Percentiles rank a stretch among this genome's conserved stretches.
These are phyloP conservation scores for Sugiyamaella floridensis DNA, from an alignment of 805 yeast genomes.

Conservation along the genomic window DNA sequence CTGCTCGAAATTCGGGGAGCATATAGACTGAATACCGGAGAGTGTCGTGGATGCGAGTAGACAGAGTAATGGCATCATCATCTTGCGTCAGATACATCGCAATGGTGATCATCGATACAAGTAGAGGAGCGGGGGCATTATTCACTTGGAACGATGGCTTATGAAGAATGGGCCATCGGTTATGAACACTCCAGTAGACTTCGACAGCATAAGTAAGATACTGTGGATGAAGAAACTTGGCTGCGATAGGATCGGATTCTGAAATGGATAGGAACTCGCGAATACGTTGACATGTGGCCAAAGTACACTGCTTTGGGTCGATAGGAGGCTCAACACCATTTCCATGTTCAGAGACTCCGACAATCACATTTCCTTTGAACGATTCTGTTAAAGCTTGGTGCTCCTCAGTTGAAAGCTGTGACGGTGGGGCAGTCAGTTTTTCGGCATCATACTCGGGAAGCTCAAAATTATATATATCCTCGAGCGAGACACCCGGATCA, in stretches of 20 bases:
- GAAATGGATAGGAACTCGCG: conserved; percentile 4
- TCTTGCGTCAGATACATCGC: conserved; percentile 33
- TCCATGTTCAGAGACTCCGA: not conserved
- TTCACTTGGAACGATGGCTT: conserved; percentile 45
- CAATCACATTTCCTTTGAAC: not conserved
- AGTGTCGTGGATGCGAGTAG: conserved; percentile 43
- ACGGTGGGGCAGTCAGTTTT: not conserved
- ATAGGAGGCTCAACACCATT: not conserved
- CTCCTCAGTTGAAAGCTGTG: not conserved
- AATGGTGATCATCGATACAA: conserved; percentile 48
- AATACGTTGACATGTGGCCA: conserved; percentile 8
- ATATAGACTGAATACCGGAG: conserved; percentile 60
- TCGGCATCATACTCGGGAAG: not conserved
- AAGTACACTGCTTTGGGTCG: not conserved
- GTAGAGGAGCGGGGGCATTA: conserved; percentile 39
- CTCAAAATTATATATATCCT: not conserved
- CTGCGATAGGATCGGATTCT: conserved; percentile 9
- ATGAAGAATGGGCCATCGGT: conserved; percentile 50
- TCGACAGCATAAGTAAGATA: conserved; percentile 17
- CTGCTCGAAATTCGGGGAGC: conserved; percentile 66
- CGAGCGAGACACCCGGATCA: not conserved
- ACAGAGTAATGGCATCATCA: conserved; percentile 31
- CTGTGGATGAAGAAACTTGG: conserved; percentile 14
- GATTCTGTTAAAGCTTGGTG: not conserved
- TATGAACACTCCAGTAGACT: conserved; percentile 36